Percentiles rank a stretch among this genome's conserved stretches.
phyloP scores from a whole-genome alignment of 2,329 filamentous ascomycete genomes.

The Alternaria sp. region DNA sequence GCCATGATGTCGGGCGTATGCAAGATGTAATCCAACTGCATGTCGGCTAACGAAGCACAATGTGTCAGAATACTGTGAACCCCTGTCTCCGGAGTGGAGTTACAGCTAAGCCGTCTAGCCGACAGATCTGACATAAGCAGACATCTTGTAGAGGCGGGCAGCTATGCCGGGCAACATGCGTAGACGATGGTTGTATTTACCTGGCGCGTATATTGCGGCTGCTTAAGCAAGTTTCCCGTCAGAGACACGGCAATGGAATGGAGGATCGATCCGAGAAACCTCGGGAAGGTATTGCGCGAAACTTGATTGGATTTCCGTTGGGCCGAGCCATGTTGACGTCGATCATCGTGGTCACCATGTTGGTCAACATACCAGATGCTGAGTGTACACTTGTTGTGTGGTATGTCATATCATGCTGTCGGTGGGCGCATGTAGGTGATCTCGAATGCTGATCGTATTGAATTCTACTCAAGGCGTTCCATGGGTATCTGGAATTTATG shows the following conservation, averaged over 20 bases:
- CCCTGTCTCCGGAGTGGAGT: neutral
- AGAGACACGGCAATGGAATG: neutral
- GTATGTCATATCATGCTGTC: neutral
- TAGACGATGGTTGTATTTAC: neutral
- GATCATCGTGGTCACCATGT: neutral
- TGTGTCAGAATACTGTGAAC: neutral
- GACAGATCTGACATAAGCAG: slow-evolving; percentile 2
- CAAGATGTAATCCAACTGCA: neutral
- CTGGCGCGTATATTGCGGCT: neutral
- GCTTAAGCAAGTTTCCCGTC: neutral
- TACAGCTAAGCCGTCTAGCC: neutral
- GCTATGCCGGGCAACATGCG: neutral
- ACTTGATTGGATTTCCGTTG: neutral
- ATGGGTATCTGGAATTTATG: slow-evolving; percentile 46
- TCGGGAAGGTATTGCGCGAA: neutral
- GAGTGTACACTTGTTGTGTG: neutral
- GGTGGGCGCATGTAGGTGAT: neutral
- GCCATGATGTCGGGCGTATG: slow-evolving; percentile 1
- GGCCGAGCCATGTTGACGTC: neutral
- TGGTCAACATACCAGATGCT: neutral
- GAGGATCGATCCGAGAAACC: neutral
- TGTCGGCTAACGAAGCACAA: neutral
- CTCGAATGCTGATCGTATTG: neutral
- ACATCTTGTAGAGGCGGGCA: too few relatives aligned
- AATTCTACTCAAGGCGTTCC: slow-evolving; percentile 42